Evolutionary conservation across 1,284 basidiomycete species (phyloP).

Genomic region (Ustilago hordei): DNA sequence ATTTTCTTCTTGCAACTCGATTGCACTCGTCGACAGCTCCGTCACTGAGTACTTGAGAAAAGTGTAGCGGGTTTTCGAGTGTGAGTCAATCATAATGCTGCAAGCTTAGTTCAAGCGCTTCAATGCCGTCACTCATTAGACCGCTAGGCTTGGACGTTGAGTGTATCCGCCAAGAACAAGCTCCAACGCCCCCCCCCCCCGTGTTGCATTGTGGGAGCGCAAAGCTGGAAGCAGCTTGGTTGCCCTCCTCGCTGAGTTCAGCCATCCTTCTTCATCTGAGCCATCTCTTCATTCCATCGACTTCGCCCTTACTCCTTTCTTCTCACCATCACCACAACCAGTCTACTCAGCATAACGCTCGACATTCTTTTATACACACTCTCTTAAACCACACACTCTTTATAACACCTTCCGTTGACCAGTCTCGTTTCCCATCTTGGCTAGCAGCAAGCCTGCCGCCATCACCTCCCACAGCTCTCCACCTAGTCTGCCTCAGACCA

Average conservation of each 20-base stretch:
- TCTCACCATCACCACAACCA: conserved; percentile 11
- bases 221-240: conserved; percentile 2
- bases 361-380: conserved; percentile 19
- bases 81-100: conserved; percentile 5
- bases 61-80: conserved; percentile 2
- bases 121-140: background rate
- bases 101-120: conserved; percentile 10
- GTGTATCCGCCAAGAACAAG: conserved; percentile 2
- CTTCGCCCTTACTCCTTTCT: background rate
- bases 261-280: background rate
- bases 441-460: conserved; percentile 12
- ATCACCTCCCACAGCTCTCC: background rate
- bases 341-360: conserved; percentile 8
- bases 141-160: background rate
- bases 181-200: background rate
- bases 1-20: conserved; percentile 8
- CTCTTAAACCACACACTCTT: conserved; percentile 15
- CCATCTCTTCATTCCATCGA: background rate
- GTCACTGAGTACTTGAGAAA: background rate
- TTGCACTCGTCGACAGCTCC: conserved; percentile 39
- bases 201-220: conserved; percentile 5
- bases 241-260: background rate
- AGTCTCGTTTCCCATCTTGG: background rate
- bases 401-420: conserved; percentile 16
- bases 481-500: background rate